Evolutionary conservation across 2,329 filamentous ascomycete genomes (phyloP).

Genomic region (Trichoderma sp.): DNA sequence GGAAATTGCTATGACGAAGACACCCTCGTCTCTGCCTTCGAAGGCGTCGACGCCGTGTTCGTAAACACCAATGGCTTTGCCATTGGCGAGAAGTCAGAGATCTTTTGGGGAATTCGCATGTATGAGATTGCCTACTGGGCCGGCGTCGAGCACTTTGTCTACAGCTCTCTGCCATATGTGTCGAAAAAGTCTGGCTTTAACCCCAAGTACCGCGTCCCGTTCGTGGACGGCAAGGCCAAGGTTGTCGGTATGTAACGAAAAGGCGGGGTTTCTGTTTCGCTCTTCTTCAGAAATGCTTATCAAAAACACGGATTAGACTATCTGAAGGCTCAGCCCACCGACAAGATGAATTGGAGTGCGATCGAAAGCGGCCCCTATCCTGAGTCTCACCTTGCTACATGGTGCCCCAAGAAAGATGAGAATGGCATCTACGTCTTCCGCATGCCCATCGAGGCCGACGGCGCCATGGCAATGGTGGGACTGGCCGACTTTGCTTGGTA

Average conservation of each 20-base stretch:
- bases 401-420: not conserved
- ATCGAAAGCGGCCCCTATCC: slow-evolving; percentile 24
- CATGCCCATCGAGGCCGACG: slow-evolving; percentile 12
- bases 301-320: not conserved
- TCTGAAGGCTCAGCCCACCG: slow-evolving; percentile 9
- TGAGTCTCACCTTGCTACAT: slow-evolving; percentile 19
- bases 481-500: slow-evolving; percentile 28
- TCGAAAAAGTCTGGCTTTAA: slow-evolving; percentile 28
- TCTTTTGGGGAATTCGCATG: slow-evolving; percentile 30
- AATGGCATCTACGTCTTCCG: slow-evolving; percentile 19
- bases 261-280: no score
- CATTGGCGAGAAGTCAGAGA: slow-evolving; percentile 28
- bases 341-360: slow-evolving; percentile 21
- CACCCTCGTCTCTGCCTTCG: slow-evolving; percentile 17
- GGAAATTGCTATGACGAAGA: slow-evolving; percentile 28
- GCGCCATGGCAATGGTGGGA: slow-evolving; percentile 19
- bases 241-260: slow-evolving; percentile 15
- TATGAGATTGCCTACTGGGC: slow-evolving; percentile 29
- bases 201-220: slow-evolving; percentile 26
- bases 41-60: slow-evolving; percentile 24
- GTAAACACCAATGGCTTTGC: slow-evolving; percentile 32
- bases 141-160: slow-evolving; percentile 28
- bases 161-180: slow-evolving; percentile 25
- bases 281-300: not conserved
- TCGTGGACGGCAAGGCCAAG: slow-evolving; percentile 27